Base-by-base conservation (phyloP, 495 filamentous ascomycete genomes). In the Neurospora tetraspora region DNA sequence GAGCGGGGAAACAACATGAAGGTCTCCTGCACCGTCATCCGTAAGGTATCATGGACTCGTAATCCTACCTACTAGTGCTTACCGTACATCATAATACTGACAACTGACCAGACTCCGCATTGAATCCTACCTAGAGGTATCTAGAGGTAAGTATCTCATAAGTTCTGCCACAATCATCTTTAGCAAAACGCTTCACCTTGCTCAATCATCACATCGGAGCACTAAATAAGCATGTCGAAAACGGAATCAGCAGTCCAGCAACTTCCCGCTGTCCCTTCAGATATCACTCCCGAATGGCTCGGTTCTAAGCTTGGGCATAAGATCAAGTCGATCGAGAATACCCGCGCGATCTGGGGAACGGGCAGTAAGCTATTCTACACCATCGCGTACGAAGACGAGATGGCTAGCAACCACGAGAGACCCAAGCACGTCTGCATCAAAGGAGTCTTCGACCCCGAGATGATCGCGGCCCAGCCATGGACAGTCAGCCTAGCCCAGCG, bases 381-480 rank as follows among this genome's bases (percentile, higher is more conserved):
- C 31, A 78, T 80, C 42, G 70, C 74, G 18, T 80, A 80, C 23
- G 77, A 70, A 16, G 73, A 78, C n/a, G 74, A 76, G 14, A n/a
- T 4, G 6, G 39, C 14, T 16, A 71, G 65, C 31, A 70, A 39
- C 39, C 61, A 71, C 16, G 43, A 73, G 10, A 72, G 76, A 23
- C 78, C 80, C 10, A 74, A 69, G 3, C 72, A 75, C 16, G 71
- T 82, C 37, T 82, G 80, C 65, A 69, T 82, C 39, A 82, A 82
- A 76, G 80, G 77, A 12, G 76, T 79, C 20, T 82, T 82, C 38
- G 78, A 79, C 73, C 79, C 78, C 34, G 75, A 61, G 18, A 78
- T 81, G 77, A 69, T 76, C 36, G 71, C 73, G 39, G 68, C 77
- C 23, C 74, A 76, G 73, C 79, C 80, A 1, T 82, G 78, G 78